Evolutionary conservation across 345 rosid species (phyloP), one percentile per base, ranked within the genome.

Genomic region (Limnanthes douglasii): DNA sequence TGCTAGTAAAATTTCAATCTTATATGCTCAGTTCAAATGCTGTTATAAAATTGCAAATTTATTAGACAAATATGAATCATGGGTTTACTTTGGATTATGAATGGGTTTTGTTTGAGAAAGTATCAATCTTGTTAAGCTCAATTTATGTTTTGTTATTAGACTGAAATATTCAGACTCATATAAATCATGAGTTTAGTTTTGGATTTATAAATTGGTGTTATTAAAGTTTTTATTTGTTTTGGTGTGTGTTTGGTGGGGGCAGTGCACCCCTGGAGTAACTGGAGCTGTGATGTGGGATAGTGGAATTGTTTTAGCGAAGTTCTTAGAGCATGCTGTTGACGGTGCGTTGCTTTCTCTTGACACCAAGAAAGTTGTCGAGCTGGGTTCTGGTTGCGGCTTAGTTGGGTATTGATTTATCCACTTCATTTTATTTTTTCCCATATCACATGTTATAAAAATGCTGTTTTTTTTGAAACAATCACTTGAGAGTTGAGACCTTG

Each of bases 271-370:
- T 34, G 93, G 97, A 53, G 93, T 86, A 11, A 86, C 95, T 4
- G 94, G 95, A 20, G 64, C 85, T 14, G 95, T 82, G 48, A 75
- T 78, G 85, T 82, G 95, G 95, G 97, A 82, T 37, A 75, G 93
- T 65, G 97, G 94, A 11, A 70, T 75, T 41, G 85, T 82, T 32
- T 41, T 86, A 36, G 88, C 82, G 25, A 86, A 86, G 75, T 82
- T 86, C 60, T 48, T 86, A 38, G 97, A 82, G 56, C 93, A 86
- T 36, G 82, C 94, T 10, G 94, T 78, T 43, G 95, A 86, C 45
- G 73, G 77, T 1, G 43, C 60, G 19, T 22, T 53, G 68, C 94
- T 86, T 53, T 37, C 56, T 27, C 69, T 86, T 51, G 63, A 61
- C 22, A 85, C 72, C 53, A 78, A 82, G 70, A 86, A 78, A 59